These are phyloP conservation scores for Debaryomyces udenii DNA, from an alignment of 1,139 yeast species.

Conservation along the genomic window DNA sequence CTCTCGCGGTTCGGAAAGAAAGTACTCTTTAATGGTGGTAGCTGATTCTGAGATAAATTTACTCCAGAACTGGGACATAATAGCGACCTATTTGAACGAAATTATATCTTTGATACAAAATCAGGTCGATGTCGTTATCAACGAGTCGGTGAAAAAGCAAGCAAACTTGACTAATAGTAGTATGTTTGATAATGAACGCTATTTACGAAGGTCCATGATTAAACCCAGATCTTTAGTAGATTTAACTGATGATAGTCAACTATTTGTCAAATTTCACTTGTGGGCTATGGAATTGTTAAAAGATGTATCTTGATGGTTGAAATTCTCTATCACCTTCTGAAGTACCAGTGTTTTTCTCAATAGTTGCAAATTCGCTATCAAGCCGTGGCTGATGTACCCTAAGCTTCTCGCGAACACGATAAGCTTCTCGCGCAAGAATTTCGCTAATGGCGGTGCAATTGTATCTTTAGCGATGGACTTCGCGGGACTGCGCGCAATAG, in stretches of 20 bases:
- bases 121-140: slow-evolving; percentile 35
- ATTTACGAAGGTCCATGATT: slow-evolving; percentile 52
- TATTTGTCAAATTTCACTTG: slow-evolving; percentile 67
- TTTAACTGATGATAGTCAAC: slow-evolving; percentile 58
- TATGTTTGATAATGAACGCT: slow-evolving; percentile 52
- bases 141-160: slow-evolving; percentile 11
- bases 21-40: slow-evolving; percentile 66
- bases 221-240: slow-evolving; percentile 63
- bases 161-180: slow-evolving; percentile 18
- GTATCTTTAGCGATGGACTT: too few species aligned
- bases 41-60: slow-evolving; percentile 59
- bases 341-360: too few species aligned
- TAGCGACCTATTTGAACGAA: slow-evolving; percentile 53
- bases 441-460: too few species aligned
- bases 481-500: too few species aligned
- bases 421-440: too few species aligned
- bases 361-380: background rate
- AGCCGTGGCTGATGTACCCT: too few species aligned
- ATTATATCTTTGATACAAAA: slow-evolving; percentile 54
- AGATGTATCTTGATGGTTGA: slow-evolving; percentile 16
- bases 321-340: too few species aligned
- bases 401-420: too few species aligned
- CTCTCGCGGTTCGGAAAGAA: slow-evolving; percentile 80
- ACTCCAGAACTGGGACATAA: slow-evolving; percentile 59
- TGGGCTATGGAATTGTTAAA: slow-evolving; percentile 59